A percentile compares a stretch with the other conserved stretches of the same genome.
These are phyloP conservation scores for Thraustochytrium striatum DNA, from an alignment of 352 stramenopile species.

Conservation along the genomic window DNA sequence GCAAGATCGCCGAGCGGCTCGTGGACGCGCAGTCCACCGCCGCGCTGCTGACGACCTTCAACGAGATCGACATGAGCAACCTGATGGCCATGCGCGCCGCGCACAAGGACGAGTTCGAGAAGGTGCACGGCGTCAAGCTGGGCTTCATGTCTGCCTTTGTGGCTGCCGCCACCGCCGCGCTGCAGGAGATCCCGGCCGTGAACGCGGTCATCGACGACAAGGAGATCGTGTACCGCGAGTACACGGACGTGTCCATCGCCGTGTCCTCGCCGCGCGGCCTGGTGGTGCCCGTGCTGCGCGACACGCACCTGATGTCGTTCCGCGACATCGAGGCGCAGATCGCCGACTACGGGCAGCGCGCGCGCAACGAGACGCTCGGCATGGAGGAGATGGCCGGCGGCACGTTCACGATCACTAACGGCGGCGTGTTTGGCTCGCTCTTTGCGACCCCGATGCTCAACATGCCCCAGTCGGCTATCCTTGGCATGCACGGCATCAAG, in stretches of 20 bases:
- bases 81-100: constrained; percentile 87
- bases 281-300: constrained; percentile 96
- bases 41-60: constrained; percentile 98
- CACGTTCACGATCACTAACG: constrained; percentile 99
- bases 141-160: constrained; percentile 98
- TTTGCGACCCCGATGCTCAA: constrained; percentile 99
- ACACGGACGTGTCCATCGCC: constrained; percentile 95
- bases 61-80: constrained; percentile 93
- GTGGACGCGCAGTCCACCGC: constrained; percentile 97
- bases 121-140: constrained; percentile 93
- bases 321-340: constrained; percentile 93
- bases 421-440: constrained; percentile 94
- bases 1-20: constrained; percentile 86
- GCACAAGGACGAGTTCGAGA: constrained; percentile 86
- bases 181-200: constrained; percentile 87
- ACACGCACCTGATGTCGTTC: constrained; percentile 92
- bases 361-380: constrained; percentile 67
- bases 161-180: constrained; percentile 85
- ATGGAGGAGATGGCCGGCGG: constrained; percentile 91
- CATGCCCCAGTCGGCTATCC: constrained; percentile 93
- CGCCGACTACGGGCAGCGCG: constrained; percentile 77
- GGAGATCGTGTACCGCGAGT: constrained; percentile 98
- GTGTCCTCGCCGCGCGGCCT: constrained; percentile 89
- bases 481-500: constrained; percentile 93
- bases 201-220: constrained; percentile 98